Evolutionary conservation across 257 asterid species (phyloP).

Genomic region (Solanum chilense): DNA sequence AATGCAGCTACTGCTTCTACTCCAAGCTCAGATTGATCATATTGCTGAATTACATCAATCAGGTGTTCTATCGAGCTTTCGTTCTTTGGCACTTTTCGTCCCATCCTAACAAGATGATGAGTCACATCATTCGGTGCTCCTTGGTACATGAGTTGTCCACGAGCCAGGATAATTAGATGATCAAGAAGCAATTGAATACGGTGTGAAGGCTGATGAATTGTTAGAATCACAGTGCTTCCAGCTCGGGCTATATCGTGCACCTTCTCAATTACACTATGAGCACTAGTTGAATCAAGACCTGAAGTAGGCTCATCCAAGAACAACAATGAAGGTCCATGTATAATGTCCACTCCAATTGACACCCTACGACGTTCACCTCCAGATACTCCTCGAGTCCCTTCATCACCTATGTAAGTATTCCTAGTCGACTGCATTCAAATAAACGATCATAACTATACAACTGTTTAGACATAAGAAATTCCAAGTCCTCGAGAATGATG

Average conservation of each 20-base stretch:
- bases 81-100: conserved; percentile 51
- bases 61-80: conserved; percentile 62
- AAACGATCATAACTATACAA: not conserved
- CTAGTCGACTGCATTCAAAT: conserved; percentile 35
- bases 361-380: conserved; percentile 91
- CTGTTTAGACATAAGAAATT: not conserved
- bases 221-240: conserved; percentile 77
- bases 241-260: conserved; percentile 63
- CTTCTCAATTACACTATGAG: conserved; percentile 71
- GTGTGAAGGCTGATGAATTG: conserved; percentile 81
- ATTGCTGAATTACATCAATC: conserved; percentile 68
- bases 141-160: conserved; percentile 86
- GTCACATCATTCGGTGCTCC: conserved; percentile 67
- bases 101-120: conserved; percentile 51
- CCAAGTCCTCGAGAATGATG: not conserved
- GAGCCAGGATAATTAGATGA: conserved; percentile 70
- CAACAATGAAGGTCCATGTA: conserved; percentile 69
- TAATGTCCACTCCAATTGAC: conserved; percentile 76
- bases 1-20: conserved; percentile 60
- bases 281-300: conserved; percentile 87
- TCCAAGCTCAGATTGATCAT: conserved; percentile 66
- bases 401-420: conserved; percentile 89
- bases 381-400: conserved; percentile 78
- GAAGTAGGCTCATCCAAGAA: conserved; percentile 88
- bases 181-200: conserved; percentile 60